Base-by-base conservation (phyloP, 2,329 filamentous ascomycete species). In the Zymoseptoria brevis region DNA sequence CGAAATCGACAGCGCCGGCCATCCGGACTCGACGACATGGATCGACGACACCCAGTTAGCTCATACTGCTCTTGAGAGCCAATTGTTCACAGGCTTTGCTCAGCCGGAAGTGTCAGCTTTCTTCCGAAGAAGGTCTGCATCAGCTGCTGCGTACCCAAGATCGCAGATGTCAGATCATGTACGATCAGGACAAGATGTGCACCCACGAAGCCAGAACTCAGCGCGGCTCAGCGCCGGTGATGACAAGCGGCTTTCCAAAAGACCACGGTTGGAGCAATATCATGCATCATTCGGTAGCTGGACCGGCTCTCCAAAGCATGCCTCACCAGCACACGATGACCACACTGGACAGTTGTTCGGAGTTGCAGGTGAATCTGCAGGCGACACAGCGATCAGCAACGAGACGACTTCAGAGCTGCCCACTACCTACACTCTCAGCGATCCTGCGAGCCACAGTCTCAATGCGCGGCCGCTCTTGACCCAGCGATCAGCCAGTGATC, bases 41-140 rank as follows among this genome's bases (percentile, higher is more conserved):
- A 66, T 79, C 24, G 75, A 78, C 29, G 73, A 78, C 57, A 77
- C 77, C 5, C 77, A 79, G 61, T 58, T 75, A 22, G 77, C 75
- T 16, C 70, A 69, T 49, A 66, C 70, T 35, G 74, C 69, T 2
- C 56, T 79, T 8, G 72, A 79, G 60, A 79, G 75, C 53, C 75
- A 79, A 52, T 55, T 79, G 1, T 61, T 67, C 21, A 71, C 73
- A 16, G 66, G 67, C 2, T 70, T 66, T 8, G 57, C 66, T 52
- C 4, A n/a, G 24, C 50, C n/a, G 26, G 16, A 24, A 45, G 6
- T 13, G 45, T 30, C 35, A 16, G 13, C 35, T 16, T 13, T n/a
- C 13, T 16, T 45, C 13, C 16, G 13, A n/a, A 45, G 13, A 45
- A 45, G 35, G 35, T 16, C 35, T 45, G 13, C 35, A 45, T n/a